Evolutionary conservation across 2,329 filamentous ascomycete species (phyloP).

Genomic region (Fusarium multiceps): DNA sequence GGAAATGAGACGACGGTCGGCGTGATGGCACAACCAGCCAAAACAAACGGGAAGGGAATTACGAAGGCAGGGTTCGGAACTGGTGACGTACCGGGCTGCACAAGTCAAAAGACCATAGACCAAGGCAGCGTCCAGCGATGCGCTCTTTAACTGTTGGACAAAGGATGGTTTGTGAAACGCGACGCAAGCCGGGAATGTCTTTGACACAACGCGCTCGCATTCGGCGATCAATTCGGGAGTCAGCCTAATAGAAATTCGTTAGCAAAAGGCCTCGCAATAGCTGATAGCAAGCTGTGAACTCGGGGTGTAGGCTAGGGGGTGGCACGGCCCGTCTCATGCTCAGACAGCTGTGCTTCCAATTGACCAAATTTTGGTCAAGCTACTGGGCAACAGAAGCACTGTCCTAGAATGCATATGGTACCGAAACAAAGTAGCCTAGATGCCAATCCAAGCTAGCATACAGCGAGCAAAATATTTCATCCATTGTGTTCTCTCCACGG

Average conservation of each 20-base stretch:
- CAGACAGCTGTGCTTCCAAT: conserved; percentile 19
- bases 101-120: conserved; percentile 68
- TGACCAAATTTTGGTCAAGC: background rate
- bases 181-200: conserved; percentile 70
- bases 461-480: background rate
- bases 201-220: conserved; percentile 70
- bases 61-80: conserved; percentile 29
- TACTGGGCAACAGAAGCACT: background rate
- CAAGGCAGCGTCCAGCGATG: conserved; percentile 65
- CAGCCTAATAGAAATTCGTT: conserved; percentile 52
- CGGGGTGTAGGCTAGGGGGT: conserved; percentile 22
- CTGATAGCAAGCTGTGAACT: conserved; percentile 12
- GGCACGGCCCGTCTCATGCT: conserved; percentile 44
- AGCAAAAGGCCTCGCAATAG: conserved; percentile 29
- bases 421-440: background rate
- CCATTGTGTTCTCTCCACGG: background rate
- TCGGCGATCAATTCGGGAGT: conserved; percentile 69
- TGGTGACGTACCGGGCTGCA: conserved; percentile 64
- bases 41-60: conserved; percentile 34
- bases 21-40: conserved; percentile 10
- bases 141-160: conserved; percentile 69
- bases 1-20: conserved; percentile 38
- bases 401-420: background rate
- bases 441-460: background rate
- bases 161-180: conserved; percentile 73